These are phyloP conservation scores for Entomortierella chlamydospora DNA, from an alignment of 192 early-diverging fungal genomes.

Conservation along the genomic window DNA sequence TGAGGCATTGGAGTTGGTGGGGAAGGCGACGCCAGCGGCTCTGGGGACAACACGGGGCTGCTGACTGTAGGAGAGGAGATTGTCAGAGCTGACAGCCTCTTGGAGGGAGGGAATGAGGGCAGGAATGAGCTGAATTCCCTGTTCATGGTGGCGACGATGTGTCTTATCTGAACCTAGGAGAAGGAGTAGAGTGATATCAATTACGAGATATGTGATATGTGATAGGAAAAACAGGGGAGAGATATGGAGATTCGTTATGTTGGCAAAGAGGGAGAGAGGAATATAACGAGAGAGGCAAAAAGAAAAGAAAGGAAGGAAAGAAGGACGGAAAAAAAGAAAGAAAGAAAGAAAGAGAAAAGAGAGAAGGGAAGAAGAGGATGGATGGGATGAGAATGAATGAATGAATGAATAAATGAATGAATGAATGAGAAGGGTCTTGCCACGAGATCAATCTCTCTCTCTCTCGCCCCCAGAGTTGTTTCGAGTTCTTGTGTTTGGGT, in stretches of 20 bases:
- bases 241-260: background rate
- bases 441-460: conserved; percentile 12
- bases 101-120: conserved; percentile 50
- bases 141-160: conserved; percentile 16
- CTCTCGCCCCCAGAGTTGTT: too few species aligned
- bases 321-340: background rate
- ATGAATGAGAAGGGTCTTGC: conserved; percentile 12
- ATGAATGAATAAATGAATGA: background rate
- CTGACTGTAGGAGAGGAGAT: conserved; percentile 32
- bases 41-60: conserved; percentile 40
- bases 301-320: conserved; percentile 4
- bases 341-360: background rate
- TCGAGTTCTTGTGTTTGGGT: too few species aligned
- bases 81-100: conserved; percentile 43
- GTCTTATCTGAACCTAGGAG: background rate
- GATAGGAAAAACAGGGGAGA: background rate
- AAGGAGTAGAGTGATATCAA: background rate
- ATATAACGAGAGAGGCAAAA: background rate
- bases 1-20: conserved; percentile 49
- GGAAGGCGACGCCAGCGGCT: conserved; percentile 22
- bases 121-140: conserved; percentile 47
- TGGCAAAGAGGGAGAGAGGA: background rate
- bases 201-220: background rate
- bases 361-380: background rate
- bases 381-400: background rate